These are phyloP conservation scores for Naganishia kalamii DNA, from an alignment of 768 basidiomycete genomes.

Conservation along the genomic window DNA sequence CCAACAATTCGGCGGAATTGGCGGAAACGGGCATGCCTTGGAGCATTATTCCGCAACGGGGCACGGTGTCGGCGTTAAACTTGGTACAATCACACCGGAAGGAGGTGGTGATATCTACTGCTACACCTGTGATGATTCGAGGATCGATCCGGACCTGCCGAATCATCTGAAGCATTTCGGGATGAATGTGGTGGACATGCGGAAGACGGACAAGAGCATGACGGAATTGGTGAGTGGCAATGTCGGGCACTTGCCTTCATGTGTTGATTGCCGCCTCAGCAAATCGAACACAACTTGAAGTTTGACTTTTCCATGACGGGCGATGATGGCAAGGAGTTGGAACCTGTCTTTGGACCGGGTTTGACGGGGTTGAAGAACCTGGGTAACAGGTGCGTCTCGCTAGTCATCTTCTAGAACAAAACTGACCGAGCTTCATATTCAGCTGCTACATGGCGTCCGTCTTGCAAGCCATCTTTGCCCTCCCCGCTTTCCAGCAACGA, in stretches of 20 bases:
- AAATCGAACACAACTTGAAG: conserved; percentile 92
- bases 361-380: conserved; percentile 85
- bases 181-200: conserved; percentile 72
- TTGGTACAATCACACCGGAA: conserved; percentile 94
- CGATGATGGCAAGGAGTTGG: conserved; percentile 77
- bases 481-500: conserved; percentile 66
- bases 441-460: conserved; percentile 98
- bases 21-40: conserved; percentile 86
- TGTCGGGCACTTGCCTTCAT: too few species aligned
- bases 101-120: conserved; percentile 91
- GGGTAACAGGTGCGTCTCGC: conserved; percentile 67
- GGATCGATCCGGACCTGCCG: conserved; percentile 66
- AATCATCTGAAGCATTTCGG: conserved; percentile 73
- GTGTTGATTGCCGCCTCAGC: too few species aligned
- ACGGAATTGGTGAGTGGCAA: conserved; percentile 69
- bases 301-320: conserved; percentile 88
- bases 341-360: conserved; percentile 81
- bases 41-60: conserved; percentile 64
- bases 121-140: conserved; percentile 79
- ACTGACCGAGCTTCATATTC: neutral
- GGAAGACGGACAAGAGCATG: conserved; percentile 93
- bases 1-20: conserved; percentile 68
- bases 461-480: conserved; percentile 75
- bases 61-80: conserved; percentile 80
- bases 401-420: neutral